Conservation (phyloP, 768 basidiomycete genomes). For the Mycena rosella region DNA sequence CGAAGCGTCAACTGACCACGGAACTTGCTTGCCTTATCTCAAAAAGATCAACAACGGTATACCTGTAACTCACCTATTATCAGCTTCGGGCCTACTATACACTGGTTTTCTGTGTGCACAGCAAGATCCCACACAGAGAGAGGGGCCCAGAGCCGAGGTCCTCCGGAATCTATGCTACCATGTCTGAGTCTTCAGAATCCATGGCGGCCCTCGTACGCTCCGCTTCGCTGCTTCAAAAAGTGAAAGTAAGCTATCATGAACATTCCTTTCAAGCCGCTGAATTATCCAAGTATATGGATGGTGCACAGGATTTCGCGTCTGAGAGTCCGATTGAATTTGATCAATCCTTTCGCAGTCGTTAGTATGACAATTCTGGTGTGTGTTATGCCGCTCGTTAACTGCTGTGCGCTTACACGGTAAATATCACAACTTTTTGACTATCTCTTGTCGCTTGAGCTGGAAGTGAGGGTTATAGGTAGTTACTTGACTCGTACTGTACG, state of each 20-base stretch:
- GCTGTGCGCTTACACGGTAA: too few species aligned
- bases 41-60: too few species aligned
- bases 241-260: background rate
- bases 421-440: conserved; percentile 7
- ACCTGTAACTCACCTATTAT: too few species aligned
- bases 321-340: too few species aligned
- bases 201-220: background rate
- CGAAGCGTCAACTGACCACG: too few species aligned
- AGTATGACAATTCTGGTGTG: conserved; percentile 20
- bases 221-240: conserved; percentile 14
- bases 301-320: background rate
- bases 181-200: background rate
- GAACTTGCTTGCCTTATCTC: too few species aligned
- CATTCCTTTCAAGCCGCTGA: background rate
- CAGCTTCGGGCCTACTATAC: too few species aligned
- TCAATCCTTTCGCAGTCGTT: background rate
- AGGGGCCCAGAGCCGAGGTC: too few species aligned
- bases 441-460: conserved; percentile 7
- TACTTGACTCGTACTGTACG: background rate
- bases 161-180: too few species aligned
- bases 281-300: conserved; percentile 11
- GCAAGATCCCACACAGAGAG: too few species aligned
- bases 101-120: too few species aligned
- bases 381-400: background rate
- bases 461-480: background rate